Percentiles rank a stretch among this genome's conserved stretches.
Conservation (phyloP, 2,329 filamentous ascomycete genomes). For the Aspergillus aculeatus region DNA sequence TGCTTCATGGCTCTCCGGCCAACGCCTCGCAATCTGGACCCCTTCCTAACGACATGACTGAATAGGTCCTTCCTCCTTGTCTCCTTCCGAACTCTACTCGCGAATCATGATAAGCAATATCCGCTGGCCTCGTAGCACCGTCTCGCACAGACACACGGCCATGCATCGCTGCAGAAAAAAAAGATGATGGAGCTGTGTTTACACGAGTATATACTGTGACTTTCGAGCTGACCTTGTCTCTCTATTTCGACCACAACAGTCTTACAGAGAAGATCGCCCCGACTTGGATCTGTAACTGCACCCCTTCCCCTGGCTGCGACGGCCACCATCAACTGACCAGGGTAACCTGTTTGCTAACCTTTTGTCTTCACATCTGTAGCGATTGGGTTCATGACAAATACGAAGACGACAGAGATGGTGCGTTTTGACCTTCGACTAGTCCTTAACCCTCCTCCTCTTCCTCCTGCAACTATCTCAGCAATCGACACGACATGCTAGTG, state of each 20-base stretch:
- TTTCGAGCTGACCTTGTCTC: conserved; percentile 46
- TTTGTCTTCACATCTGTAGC: conserved; percentile 43
- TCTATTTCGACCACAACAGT: conserved; percentile 41
- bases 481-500: neutral
- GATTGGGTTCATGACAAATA: conserved; percentile 95
- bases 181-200: conserved; percentile 34
- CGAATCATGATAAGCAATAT: conserved; percentile 38
- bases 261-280: conserved; percentile 46
- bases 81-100: conserved; percentile 36
- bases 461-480: neutral
- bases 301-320: neutral
- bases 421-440: conserved; percentile 21
- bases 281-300: conserved; percentile 46
- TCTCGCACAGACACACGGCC: conserved; percentile 25
- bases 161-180: conserved; percentile 27
- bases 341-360: conserved; percentile 1
- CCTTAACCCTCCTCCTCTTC: neutral
- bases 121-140: conserved; percentile 28
- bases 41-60: neutral
- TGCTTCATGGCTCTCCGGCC: neutral
- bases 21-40: neutral
- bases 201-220: conserved; percentile 38
- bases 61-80: conserved; percentile 47
- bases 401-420: conserved; percentile 66
- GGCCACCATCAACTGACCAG: neutral